Evolutionary conservation across 1,284 basidiomycete species (phyloP).

Genomic region (Tetrapyrgos nigripes): DNA sequence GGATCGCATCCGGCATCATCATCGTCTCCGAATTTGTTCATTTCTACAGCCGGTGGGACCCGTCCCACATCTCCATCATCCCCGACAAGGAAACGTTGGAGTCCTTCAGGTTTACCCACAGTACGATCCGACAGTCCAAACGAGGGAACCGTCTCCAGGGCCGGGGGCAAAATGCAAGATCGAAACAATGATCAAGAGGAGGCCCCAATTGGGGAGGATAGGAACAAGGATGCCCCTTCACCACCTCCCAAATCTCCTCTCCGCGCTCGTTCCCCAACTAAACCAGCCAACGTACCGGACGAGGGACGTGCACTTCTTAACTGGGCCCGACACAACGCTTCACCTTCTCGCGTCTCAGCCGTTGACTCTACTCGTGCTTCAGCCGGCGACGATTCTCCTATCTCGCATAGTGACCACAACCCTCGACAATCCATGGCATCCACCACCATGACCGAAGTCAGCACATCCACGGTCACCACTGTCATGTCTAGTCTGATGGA

Average conservation of each 20-base stretch:
- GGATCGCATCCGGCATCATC: conserved; percentile 49
- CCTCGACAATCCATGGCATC: conserved; percentile 56
- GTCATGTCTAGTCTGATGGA: conserved; percentile 72
- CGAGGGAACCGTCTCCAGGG: conserved; percentile 32
- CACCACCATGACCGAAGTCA: conserved; percentile 53
- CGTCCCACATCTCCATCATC: conserved; percentile 18
- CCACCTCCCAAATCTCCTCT: conserved; percentile 64
- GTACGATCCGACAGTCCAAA: conserved; percentile 61
- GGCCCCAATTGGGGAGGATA: too few species aligned
- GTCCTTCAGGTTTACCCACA: conserved; percentile 59
- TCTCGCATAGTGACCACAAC: conserved; percentile 22
- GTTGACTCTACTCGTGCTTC: conserved; percentile 38
- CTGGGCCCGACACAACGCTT: conserved; percentile 37
- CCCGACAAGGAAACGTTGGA: conserved; percentile 49
- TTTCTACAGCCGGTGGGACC: conserved; percentile 29
- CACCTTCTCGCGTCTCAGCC: conserved; percentile 30
- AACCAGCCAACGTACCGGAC: conserved; percentile 12
- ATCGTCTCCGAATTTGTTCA: conserved; percentile 66
- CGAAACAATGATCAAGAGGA: conserved; percentile 26
- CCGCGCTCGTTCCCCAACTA: conserved; percentile 40
- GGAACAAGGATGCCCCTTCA: conserved; percentile 40
- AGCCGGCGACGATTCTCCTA: conserved; percentile 41
- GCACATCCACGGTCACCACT: conserved; percentile 60
- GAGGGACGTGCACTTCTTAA: conserved; percentile 38
- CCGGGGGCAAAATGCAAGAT: conserved; percentile 7